phyloP scores from a whole-genome alignment of 345 rosid species.

The Hirschfeldia incana region DNA sequence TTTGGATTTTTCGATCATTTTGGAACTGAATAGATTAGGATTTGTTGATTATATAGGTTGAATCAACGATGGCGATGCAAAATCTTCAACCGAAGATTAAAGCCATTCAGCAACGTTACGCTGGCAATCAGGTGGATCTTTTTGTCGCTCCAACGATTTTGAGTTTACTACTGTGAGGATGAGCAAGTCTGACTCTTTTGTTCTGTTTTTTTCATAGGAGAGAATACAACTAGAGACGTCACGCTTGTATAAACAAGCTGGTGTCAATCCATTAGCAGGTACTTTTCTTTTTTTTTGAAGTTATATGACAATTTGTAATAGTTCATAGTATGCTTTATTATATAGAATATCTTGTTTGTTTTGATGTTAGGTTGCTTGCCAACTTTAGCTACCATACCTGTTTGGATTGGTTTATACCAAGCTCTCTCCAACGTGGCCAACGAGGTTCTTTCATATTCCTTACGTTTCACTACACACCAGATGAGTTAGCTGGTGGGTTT shows the following conservation, averaged over 20 bases:
- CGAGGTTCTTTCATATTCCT: slow-evolving; percentile 56
- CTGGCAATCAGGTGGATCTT: slow-evolving; percentile 79
- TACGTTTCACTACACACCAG: not conserved
- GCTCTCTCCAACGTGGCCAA: slow-evolving; percentile 98
- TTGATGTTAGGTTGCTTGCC: slow-evolving; percentile 78
- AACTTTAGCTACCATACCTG: slow-evolving; percentile 90
- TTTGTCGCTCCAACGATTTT: not conserved
- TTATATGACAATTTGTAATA: too few relatives aligned
- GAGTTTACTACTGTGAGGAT: not conserved
- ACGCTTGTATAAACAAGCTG: slow-evolving; percentile 86
- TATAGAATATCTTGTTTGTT: slow-evolving; percentile 21
- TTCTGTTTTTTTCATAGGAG: slow-evolving; percentile 48
- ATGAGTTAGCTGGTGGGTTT: not conserved
- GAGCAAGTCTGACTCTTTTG: not conserved
- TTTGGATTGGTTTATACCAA: slow-evolving; percentile 97
- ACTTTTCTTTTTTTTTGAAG: not conserved
- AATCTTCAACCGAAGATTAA: slow-evolving; percentile 95
- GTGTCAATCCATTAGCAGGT: slow-evolving; percentile 99
- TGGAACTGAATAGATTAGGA: not conserved
- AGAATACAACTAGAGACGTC: slow-evolving; percentile 97
- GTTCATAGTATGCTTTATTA: not conserved
- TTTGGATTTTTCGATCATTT: too few relatives aligned
- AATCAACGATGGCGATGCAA: slow-evolving; percentile 97
- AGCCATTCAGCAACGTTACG: slow-evolving; percentile 98
- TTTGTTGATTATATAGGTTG: slow-evolving; percentile 56